Percentiles rank a stretch among this genome's conserved stretches.
phyloP scores from a whole-genome alignment of 148 eudicot species.

The Silene conica region DNA sequence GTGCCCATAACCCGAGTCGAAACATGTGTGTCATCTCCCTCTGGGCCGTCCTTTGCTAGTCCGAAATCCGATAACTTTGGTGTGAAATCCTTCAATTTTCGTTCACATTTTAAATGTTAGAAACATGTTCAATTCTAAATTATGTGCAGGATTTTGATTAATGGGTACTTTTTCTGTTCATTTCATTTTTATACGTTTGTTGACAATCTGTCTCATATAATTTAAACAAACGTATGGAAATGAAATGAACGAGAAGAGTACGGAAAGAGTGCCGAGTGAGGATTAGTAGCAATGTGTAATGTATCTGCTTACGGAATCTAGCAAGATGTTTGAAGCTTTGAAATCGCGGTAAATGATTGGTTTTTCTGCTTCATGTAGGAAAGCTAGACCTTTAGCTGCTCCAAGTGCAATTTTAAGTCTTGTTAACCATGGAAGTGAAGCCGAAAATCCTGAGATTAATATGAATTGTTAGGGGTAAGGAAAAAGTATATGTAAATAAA shows the following conservation, averaged over 20 bases:
- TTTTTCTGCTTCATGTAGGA: constrained; percentile 5
- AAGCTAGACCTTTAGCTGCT: constrained; percentile 36
- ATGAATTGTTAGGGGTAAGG: background rate
- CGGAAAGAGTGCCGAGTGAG: background rate
- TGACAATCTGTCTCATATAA: too few relatives aligned
- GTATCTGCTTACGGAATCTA: background rate
- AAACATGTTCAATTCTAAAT: constrained; percentile 1
- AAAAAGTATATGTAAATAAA: too few relatives aligned
- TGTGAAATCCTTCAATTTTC: constrained; percentile 48
- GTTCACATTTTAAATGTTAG: constrained; percentile 9
- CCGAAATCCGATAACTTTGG: constrained; percentile 81
- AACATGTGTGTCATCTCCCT: constrained; percentile 80
- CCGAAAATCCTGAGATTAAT: background rate
- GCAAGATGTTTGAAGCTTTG: constrained; percentile 40
- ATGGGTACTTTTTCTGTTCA: background rate
- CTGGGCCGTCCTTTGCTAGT: constrained; percentile 83
- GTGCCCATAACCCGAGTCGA: constrained; percentile 82
- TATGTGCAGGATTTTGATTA: too few relatives aligned
- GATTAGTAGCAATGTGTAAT: background rate
- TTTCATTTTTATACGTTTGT: too few relatives aligned
- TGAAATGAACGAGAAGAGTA: too few relatives aligned
- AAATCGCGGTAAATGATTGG: constrained; percentile 50
- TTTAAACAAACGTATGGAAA: too few relatives aligned
- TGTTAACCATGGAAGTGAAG: constrained; percentile 11
- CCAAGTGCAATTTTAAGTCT: constrained; percentile 55